Conservation (phyloP, 2,329 filamentous ascomycete genomes). For the Geosmithia putterillii region DNA sequence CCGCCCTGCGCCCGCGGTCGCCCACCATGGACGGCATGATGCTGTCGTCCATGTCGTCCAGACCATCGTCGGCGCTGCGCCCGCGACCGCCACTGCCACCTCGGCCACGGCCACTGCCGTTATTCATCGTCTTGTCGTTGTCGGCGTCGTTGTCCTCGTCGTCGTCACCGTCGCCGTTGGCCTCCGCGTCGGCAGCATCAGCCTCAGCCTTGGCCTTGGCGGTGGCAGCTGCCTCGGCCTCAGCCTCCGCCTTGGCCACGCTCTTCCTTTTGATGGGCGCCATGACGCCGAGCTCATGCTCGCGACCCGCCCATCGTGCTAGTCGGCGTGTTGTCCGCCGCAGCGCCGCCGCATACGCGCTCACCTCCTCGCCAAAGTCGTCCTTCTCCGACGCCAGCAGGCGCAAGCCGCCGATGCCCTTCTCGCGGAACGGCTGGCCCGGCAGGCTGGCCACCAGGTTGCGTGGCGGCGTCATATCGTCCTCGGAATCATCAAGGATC, state of each 20-base stretch:
- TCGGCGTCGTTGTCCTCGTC: constrained; percentile 20
- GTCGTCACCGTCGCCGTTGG: constrained; percentile 5
- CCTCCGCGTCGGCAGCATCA: constrained; percentile 9
- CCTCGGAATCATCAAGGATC: too few species aligned
- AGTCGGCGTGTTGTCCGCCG: constrained; percentile 52
- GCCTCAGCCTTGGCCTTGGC: constrained; percentile 10
- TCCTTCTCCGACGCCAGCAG: constrained; percentile 50
- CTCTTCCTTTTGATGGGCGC: constrained; percentile 27
- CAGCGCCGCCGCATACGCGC: constrained; percentile 53
- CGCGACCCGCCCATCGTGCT: constrained; percentile 50
- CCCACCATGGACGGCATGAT: not conserved
- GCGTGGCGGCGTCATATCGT: constrained; percentile 11
- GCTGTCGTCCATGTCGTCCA: constrained; percentile 29
- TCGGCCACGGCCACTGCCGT: too few species aligned
- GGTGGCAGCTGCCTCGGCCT: constrained; percentile 7
- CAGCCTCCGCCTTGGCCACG: constrained; percentile 11
- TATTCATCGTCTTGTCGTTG: constrained; percentile 36
- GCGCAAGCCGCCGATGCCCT: constrained; percentile 51
- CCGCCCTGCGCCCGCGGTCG: not conserved
- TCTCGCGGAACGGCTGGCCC: constrained; percentile 34
- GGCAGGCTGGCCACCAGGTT: constrained; percentile 16
- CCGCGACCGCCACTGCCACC: too few species aligned
- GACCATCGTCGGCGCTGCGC: too few species aligned
- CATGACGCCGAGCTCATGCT: constrained; percentile 33
- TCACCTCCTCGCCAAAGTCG: constrained; percentile 66